phyloP scores from a whole-genome alignment of 208 protist species.

The Wallacemonas sp. region DNA sequence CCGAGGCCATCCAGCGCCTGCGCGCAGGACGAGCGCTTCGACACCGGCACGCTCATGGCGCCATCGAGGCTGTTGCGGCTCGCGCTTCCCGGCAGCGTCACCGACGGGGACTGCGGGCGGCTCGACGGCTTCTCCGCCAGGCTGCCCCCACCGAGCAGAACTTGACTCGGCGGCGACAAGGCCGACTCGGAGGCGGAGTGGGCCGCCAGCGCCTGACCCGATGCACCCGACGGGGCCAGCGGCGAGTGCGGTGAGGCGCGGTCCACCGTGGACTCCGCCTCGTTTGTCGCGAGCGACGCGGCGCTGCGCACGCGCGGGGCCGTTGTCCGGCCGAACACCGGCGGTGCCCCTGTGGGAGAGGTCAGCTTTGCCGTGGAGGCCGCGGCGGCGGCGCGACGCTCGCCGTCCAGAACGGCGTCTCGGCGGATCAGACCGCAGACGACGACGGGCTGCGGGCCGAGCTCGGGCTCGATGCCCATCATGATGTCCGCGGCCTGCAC shows the following conservation, averaged over 20 bases:
- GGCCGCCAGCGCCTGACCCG: no score
- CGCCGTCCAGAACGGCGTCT: neutral
- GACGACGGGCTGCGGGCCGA: conserved; percentile 81
- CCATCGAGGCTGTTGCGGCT: conserved; percentile 4
- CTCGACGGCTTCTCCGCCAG: no score
- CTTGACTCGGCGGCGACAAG: no score
- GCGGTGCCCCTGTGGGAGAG: neutral
- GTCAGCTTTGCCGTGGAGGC: neutral
- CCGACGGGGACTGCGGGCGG: no score
- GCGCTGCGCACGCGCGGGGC: neutral
- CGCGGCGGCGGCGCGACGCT: neutral
- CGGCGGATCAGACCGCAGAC: conserved; percentile 64
- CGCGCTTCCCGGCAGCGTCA: no score
- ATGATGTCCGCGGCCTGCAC: conserved; percentile 85
- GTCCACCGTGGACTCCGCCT: neutral
- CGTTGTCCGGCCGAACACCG: no score
- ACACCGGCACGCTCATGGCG: no score
- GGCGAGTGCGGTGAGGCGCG: no score
- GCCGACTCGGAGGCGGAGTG: no score
- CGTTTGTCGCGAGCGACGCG: neutral
- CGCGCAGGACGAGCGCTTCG: neutral
- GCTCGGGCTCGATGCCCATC: conserved; percentile 59
- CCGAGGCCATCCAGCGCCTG: neutral
- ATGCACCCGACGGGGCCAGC: no score
- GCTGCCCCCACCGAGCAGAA: no score